Conservation (phyloP, 371 early-diverging fungal genomes). For the Catenaria anguillulae region DNA sequence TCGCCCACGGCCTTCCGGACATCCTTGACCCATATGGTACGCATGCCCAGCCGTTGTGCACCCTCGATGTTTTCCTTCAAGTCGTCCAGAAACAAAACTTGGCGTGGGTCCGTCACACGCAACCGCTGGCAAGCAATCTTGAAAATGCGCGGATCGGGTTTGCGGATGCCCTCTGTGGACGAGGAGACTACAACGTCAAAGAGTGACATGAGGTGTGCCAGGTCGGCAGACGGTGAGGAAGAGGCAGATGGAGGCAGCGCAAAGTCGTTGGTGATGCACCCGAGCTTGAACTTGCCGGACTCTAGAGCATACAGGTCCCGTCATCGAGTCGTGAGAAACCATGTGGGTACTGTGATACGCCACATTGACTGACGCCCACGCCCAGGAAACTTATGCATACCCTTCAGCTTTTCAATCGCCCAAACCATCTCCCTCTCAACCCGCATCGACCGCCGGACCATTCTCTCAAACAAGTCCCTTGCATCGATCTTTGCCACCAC, state of each 20-base stretch:
- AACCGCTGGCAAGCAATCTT: slow-evolving; percentile 20
- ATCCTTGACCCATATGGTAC: slow-evolving; percentile 4
- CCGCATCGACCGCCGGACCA: slow-evolving; percentile 14
- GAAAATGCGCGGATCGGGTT: slow-evolving; percentile 31
- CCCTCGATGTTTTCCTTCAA: slow-evolving; percentile 20
- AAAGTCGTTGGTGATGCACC: slow-evolving; percentile 22
- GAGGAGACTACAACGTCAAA: slow-evolving; percentile 27
- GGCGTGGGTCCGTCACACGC: slow-evolving; percentile 18
- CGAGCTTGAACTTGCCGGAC: slow-evolving; percentile 14
- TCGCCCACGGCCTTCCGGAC: too few relatives aligned
- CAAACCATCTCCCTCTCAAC: slow-evolving; percentile 11
- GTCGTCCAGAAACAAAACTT: slow-evolving; percentile 32
- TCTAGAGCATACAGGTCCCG: slow-evolving; percentile 3
- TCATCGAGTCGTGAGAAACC: too few relatives aligned
- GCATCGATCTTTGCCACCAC: slow-evolving; percentile 12
- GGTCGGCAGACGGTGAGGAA: neutral
- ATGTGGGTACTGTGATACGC: too few relatives aligned
- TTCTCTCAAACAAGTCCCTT: slow-evolving; percentile 13
- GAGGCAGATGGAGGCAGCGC: neutral
- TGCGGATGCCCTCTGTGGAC: slow-evolving; percentile 25
- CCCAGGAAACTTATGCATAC: neutral
- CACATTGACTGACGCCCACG: neutral
- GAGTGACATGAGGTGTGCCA: slow-evolving; percentile 1
- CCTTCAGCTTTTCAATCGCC: slow-evolving; percentile 13
- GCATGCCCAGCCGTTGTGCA: slow-evolving; percentile 16